Conservation (phyloP, 768 basidiomycete species). For the Pisolithus marmoratus region DNA sequence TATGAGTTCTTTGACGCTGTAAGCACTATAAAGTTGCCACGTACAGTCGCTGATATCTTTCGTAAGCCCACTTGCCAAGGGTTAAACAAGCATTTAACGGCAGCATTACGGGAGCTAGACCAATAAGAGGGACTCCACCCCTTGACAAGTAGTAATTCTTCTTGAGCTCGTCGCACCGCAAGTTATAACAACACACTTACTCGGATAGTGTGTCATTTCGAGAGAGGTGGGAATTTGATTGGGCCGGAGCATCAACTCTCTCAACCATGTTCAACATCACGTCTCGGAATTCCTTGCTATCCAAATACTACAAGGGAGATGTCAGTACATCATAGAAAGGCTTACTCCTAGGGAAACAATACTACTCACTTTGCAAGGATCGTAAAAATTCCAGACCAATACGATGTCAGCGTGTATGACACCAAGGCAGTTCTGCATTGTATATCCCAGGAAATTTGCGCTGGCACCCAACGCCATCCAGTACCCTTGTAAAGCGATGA, state of each 20-base stretch:
- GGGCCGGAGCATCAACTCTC: too few relatives aligned
- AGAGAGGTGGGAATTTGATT: too few relatives aligned
- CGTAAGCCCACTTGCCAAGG: too few relatives aligned
- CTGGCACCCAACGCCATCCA: conserved; percentile 12
- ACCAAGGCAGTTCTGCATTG: conserved; percentile 6
- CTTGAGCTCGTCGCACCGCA: too few relatives aligned
- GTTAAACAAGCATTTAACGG: too few relatives aligned
- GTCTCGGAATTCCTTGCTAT: not conserved
- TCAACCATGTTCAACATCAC: not conserved
- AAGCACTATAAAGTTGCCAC: not conserved
- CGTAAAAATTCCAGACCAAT: conserved; percentile 15
- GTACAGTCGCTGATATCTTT: conserved; percentile 1
- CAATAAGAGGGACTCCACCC: too few relatives aligned
- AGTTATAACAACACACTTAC: too few relatives aligned
- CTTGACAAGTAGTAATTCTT: too few relatives aligned
- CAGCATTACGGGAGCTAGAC: too few relatives aligned
- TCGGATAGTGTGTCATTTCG: too few relatives aligned
- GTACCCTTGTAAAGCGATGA: conserved; percentile 7
- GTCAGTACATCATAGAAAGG: not conserved
- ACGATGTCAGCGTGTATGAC: conserved; percentile 17
- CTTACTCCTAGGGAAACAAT: not conserved
- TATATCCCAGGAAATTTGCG: conserved; percentile 4
- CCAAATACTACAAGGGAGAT: too few relatives aligned
- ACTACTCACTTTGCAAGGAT: conserved; percentile 2
- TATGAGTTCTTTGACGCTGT: not conserved